Evolutionary conservation across 345 rosid species (phyloP), one percentile per base, ranked within the genome.

Genomic region (Populus ilicifolia): DNA sequence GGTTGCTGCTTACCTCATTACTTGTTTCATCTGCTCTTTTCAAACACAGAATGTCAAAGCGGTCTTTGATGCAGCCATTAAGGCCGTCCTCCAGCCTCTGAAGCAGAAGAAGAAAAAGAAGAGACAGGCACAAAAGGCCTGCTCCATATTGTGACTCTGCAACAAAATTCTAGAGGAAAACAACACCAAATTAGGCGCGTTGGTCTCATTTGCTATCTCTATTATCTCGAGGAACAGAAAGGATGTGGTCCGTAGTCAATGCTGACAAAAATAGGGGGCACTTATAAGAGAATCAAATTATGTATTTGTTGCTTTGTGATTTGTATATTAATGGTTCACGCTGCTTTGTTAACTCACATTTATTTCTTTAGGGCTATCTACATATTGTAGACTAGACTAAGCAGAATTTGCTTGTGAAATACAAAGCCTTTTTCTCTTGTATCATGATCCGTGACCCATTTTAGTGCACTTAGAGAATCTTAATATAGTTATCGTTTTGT

Each of bases 1-100:
- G 54, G 6, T 10, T 56, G 23, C 2, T 56, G 70, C 30, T 71
- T 56, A 48, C 69, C 29, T 70, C 20, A 36, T 6, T 68, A 7
- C 64, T 35, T 56, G 39, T 38, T 70, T 41, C 44, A 41, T 61
- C 73, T 18, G 20, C 35, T 43, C 29, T 77, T 72, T 72, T 38
- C 46, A 21, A 70, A 69, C 70, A 18, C 84, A 88, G 90, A 88
- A 88, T 71, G 87, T 88, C 71, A 88, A 86, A 74, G 89, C 82
- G 16, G 89, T 88, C 62, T 88, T 88, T 46, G 90, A 88, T 50
- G 87, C 90, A 8, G 90, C 90, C 75, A 88, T 88, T 41, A 84
- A 81, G 75, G 90, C 86, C 69, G 89, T 86, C 64, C 86, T 88
- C 69, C 90, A 88, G 83, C 89, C 90, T 48, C 88, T 86, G 1